phyloP scores from a whole-genome alignment of 495 filamentous ascomycete genomes.

The Neurospora sp. region DNA sequence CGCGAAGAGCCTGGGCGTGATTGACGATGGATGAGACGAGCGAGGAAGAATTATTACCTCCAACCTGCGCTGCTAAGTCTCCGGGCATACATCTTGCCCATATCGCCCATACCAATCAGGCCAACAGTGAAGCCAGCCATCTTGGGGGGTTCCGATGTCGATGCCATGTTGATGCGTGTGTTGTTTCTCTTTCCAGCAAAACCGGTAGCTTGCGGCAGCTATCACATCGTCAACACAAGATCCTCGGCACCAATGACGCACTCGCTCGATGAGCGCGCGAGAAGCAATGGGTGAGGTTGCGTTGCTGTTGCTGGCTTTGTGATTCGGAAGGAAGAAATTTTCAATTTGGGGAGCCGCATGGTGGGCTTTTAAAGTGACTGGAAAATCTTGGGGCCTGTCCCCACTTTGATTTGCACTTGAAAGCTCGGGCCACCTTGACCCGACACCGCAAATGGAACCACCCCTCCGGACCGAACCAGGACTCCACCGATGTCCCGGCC shows the following conservation, averaged over 20 bases:
- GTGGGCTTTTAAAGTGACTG: conserved; percentile 6
- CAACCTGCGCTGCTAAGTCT: conserved; percentile 81
- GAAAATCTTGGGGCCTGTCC: background rate
- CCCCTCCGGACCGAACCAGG: background rate
- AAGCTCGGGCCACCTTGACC: background rate
- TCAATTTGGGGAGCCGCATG: conserved; percentile 2
- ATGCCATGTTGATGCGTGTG: conserved; percentile 7
- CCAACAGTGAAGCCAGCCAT: conserved; percentile 67
- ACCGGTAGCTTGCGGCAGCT: background rate
- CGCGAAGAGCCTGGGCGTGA: background rate
- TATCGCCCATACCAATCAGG: conserved; percentile 97
- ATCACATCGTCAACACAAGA: background rate
- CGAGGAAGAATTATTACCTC: conserved; percentile 55
- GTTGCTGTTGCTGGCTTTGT: conserved; percentile 4
- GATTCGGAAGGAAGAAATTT: conserved; percentile 7
- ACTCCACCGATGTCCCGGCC: background rate
- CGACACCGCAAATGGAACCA: background rate
- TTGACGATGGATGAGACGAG: conserved; percentile 3
- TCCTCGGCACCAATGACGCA: background rate
- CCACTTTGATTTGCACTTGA: conserved; percentile 2
- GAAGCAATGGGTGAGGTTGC: background rate
- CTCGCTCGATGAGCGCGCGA: background rate
- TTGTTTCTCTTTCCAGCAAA: background rate
- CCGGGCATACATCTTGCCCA: conserved; percentile 98
- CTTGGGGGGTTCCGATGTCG: conserved; percentile 9